phyloP scores from a whole-genome alignment of 106 monocot species.

The Phalaenopsis aphrodite region DNA sequence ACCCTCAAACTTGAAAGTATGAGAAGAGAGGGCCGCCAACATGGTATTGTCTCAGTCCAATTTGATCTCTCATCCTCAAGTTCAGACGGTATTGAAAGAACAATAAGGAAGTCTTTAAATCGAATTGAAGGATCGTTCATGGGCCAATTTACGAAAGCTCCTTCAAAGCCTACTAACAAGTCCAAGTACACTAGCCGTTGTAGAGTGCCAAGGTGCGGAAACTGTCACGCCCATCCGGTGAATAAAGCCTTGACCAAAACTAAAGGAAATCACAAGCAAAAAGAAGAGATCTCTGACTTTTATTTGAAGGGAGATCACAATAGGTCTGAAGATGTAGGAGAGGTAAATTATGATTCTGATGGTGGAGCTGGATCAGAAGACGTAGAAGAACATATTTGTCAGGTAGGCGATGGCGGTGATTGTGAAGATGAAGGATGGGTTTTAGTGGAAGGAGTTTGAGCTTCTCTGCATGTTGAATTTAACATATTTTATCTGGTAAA shows the following conservation, averaged over 20 bases:
- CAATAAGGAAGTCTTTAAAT: too few relatives aligned
- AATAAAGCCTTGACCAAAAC: background rate
- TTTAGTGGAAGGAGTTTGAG: background rate
- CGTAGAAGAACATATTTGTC: background rate
- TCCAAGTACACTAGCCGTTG: background rate
- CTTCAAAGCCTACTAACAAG: background rate
- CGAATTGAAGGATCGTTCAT: too few relatives aligned
- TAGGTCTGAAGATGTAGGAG: background rate
- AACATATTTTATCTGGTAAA: background rate
- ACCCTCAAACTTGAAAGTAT: too few relatives aligned
- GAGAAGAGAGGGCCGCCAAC: too few relatives aligned
- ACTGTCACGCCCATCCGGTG: background rate
- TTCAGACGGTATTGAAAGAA: too few relatives aligned
- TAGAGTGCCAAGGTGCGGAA: too few relatives aligned
- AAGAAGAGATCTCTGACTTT: background rate
- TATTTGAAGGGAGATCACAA: background rate
- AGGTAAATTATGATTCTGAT: background rate
- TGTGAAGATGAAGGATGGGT: too few relatives aligned
- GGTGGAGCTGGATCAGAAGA: background rate
- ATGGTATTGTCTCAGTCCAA: too few relatives aligned
- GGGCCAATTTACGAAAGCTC: background rate
- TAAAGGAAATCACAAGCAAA: slow-evolving; percentile 1
- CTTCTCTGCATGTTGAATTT: too few relatives aligned
- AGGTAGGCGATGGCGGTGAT: background rate
- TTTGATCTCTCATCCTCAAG: too few relatives aligned